These are phyloP conservation scores for Phaeolepiota aurea DNA, from an alignment of 768 basidiomycete genomes.

Conservation along the genomic window DNA sequence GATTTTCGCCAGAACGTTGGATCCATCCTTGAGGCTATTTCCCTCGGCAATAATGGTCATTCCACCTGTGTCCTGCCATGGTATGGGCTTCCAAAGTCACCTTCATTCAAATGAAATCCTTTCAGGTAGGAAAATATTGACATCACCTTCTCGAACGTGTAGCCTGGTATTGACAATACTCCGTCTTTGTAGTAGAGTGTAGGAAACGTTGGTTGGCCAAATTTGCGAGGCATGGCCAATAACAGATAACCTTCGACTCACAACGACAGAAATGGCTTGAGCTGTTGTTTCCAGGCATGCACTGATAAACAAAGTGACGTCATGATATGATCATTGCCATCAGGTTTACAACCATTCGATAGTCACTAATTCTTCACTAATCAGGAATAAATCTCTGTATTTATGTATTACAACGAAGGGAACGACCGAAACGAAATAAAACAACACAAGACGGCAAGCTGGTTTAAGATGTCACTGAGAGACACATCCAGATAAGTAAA, in stretches of 20 bases:
- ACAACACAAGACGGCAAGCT: slow-evolving; percentile 7
- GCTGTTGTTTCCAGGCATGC: no score
- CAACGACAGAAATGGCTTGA: no score
- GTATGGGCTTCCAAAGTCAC: no score
- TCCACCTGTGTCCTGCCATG: slow-evolving; percentile 70
- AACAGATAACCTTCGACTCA: no score
- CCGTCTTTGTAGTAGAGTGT: slow-evolving; percentile 51
- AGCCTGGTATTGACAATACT: slow-evolving; percentile 61
- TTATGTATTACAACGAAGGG: not conserved
- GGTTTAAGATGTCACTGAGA: slow-evolving; percentile 41
- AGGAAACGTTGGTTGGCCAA: slow-evolving; percentile 48
- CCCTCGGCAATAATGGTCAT: slow-evolving; percentile 65
- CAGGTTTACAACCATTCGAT: not conserved
- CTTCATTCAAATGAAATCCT: slow-evolving; percentile 20
- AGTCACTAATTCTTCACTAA: not conserved
- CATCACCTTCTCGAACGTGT: slow-evolving; percentile 60
- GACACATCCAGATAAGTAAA: not conserved
- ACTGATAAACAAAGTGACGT: no score
- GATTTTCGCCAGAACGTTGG: slow-evolving; percentile 64
- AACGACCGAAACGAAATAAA: slow-evolving; percentile 3
- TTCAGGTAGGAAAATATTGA: not conserved
- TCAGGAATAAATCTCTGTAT: slow-evolving; percentile 1
- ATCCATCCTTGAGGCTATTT: slow-evolving; percentile 60
- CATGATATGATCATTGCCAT: no score
- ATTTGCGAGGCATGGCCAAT: slow-evolving; percentile 50